Base-by-base conservation (phyloP, 2,329 filamentous ascomycete genomes). In the Venturia aucupariae region DNA sequence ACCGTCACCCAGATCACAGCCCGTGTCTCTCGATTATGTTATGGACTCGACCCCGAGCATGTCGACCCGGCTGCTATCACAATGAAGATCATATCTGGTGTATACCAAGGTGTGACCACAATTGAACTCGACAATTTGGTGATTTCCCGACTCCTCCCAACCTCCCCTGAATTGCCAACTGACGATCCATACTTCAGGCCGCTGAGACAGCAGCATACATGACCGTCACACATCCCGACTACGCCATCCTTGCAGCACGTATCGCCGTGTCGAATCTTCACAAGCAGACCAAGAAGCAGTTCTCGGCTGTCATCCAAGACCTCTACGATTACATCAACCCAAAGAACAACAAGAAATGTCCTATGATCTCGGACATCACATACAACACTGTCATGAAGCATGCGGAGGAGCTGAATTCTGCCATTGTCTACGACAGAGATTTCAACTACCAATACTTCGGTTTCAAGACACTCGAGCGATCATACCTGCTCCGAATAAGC, bases 381-480 rank as follows among this genome's bases (percentile, higher is more conserved):
- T 96, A 96, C 75, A 90, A 97, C 71, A 91, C 86, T 68, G 89
- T 99, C 69, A 94, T 96, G 90, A 90, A 89, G 73, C 92, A 99
- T 78, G 92, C 91, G 72, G 94, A 96, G 65, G 94, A 99, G 79
- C 85, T 99, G 65, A 96, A 99, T 82, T 97, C 93, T 54, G 94
- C 94, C 72, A 97, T 99, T 75, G 93, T 99, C 72, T 99, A 97
- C 73, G 94, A 99, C 80, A 90, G 94, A 71, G 94, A 99, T 76
- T 99, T 99, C 85, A 97, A 97, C 85, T 99, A 99, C 82, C 94
- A 99, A 81, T 99, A 96, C 81, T 99, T 99, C 73, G 94, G 94
- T 68, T 99, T 99, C 87, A 99, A 99, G 86, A 99, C 94, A 8
- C 82, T 99, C 46, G 94, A 99, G 82, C 88, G 94, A 67, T 99